Evolutionary conservation across 2,329 filamentous ascomycete species (phyloP), one percentile per base, ranked within the genome.

Genomic region (Penicillium psychrosexuale): DNA sequence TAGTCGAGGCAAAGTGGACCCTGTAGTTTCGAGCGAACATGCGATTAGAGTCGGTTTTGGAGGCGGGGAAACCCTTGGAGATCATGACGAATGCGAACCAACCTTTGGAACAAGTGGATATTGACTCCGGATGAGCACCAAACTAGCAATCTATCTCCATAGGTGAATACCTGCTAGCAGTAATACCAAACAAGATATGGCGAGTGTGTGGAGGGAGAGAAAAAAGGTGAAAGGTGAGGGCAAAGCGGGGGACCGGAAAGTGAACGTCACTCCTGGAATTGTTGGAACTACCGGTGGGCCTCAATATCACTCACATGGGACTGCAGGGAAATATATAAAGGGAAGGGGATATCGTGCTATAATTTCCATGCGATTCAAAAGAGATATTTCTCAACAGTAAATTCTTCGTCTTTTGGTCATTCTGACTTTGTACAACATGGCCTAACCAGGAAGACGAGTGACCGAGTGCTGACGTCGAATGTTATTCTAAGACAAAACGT

Each of bases 241-340:
- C 34, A 55, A 51, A 42, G 47, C 47, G 47, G 39, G 52, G 52
- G 37, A 28, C 28, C 56, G 57, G 59, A 55, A 43, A 55, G 46
- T 45, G 30, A 50, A 50, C 47, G 47, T 50, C 47, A 50, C 47
- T 50, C n/a, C 30, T 30, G 46, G 27, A 36, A 33, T 19, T 22
- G 17, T 22, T 37, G 31, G 36, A 50, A 50, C 15, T 15, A 44
- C 38, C 28, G 17, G 47, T 24, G 47, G 37, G 19, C 61, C 48
- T 63, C 56, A 64, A 57, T 65, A 64, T 43, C 61, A 51, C 53
- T 60, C 55, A 57, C 61, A 63, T 64, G 38, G 38, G 3, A 38
- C 7, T 15, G 11, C 19, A 3, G n/a, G 8, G 24, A 12, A 15
- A 19, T 11, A 11, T 12, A 8, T n/a, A 11, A 28, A 48, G 15